phyloP scores from a whole-genome alignment of 441 rosid genomes.

The Capsella rubella region DNA sequence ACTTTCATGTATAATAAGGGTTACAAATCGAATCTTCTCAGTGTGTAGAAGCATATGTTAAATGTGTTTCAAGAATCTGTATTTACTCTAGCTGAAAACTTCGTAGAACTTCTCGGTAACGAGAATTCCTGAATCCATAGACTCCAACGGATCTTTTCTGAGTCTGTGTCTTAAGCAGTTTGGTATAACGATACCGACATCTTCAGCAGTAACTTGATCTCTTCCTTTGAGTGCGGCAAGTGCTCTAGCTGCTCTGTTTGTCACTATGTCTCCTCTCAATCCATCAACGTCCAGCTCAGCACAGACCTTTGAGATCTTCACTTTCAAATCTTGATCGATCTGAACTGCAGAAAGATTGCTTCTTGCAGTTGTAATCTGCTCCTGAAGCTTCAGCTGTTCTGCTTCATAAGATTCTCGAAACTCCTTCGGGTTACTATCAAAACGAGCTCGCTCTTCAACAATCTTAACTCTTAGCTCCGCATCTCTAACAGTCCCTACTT shows the following conservation, averaged over 20 bases:
- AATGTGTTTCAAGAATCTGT: constrained; percentile 26
- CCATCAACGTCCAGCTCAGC: constrained; percentile 93
- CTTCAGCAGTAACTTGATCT: constrained; percentile 78
- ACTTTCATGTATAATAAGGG: constrained; percentile 8
- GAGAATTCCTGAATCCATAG: constrained; percentile 89
- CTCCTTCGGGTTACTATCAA: constrained; percentile 85
- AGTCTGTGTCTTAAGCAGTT: constrained; percentile 94
- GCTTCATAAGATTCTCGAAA: constrained; percentile 72
- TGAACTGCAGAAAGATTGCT: constrained; percentile 68
- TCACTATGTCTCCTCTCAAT: constrained; percentile 90
- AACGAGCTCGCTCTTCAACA: constrained; percentile 89
- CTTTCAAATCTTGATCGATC: constrained; percentile 81
- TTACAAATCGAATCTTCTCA: not conserved
- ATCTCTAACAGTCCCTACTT: constrained; percentile 92
- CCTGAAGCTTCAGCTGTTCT: constrained; percentile 84
- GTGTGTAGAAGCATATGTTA: constrained; percentile 9
- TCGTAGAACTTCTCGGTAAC: constrained; percentile 90
- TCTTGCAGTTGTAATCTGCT: constrained; percentile 78
- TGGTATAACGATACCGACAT: constrained; percentile 91
- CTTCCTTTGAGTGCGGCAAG: constrained; percentile 86
- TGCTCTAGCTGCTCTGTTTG: constrained; percentile 95
- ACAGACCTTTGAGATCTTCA: constrained; percentile 93
- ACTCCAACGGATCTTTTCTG: constrained; percentile 94
- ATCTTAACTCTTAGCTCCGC: constrained; percentile 94
- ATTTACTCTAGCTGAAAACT: constrained; percentile 59